Conservation (phyloP, 2,329 filamentous ascomycete genomes). For the Thermoascus crustaceus region DNA sequence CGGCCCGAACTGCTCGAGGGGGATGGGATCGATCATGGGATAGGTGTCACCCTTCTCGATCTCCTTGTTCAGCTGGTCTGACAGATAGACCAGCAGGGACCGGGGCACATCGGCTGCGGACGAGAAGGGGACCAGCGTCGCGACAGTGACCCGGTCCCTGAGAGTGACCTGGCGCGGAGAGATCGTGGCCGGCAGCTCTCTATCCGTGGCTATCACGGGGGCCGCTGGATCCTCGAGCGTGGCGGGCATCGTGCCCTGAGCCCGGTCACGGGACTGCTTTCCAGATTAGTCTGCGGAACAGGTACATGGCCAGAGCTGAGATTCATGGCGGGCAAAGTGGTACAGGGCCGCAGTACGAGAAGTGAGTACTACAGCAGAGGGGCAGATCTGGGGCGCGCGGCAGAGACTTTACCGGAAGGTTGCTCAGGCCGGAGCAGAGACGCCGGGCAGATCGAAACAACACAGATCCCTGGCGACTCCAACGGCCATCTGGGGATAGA, state of each 20-base stretch:
- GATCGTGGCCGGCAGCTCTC: constrained; percentile 58
- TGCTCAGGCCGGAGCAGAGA: not conserved
- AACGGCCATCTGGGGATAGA: constrained; percentile 2
- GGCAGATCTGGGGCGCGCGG: not conserved
- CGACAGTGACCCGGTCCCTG: constrained; percentile 73
- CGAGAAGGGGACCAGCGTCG: constrained; percentile 74
- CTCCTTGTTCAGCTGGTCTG: constrained; percentile 77
- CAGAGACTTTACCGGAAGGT: constrained; percentile 1
- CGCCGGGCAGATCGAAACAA: not conserved
- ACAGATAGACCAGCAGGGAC: constrained; percentile 67
- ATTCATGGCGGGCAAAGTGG: not conserved
- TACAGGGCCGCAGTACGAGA: not conserved
- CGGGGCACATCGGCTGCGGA: constrained; percentile 68
- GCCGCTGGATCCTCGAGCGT: constrained; percentile 27
- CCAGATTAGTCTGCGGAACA: constrained; percentile 3
- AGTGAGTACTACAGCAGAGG: not conserved
- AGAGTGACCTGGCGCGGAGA: constrained; percentile 69
- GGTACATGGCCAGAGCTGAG: not conserved
- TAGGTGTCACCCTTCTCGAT: constrained; percentile 90
- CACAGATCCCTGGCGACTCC: constrained; percentile 1
- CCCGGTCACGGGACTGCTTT: constrained; percentile 29
- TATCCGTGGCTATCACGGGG: constrained; percentile 22
- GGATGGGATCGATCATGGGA: constrained; percentile 71
- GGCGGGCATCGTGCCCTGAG: constrained; percentile 26
- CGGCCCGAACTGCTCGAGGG: constrained; percentile 63